Evolutionary conservation across 805 yeast species (phyloP).

Genomic region (Kurtzmaniella cleridarum): DNA sequence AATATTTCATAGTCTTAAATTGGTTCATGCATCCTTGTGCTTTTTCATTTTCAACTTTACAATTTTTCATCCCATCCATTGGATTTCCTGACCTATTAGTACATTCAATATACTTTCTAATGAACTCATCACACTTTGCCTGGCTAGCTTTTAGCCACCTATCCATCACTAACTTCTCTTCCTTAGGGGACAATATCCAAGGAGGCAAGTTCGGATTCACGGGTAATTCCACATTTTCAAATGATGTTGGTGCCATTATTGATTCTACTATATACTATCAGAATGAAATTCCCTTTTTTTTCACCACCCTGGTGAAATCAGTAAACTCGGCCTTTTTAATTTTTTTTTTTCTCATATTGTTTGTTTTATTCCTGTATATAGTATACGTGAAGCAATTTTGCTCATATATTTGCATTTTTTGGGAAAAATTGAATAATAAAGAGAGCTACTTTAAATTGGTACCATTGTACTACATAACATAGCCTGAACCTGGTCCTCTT

Average conservation of each 20-base stretch:
- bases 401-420: too few relatives aligned
- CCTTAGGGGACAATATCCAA: conserved; percentile 74
- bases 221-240: conserved; percentile 33
- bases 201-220: conserved; percentile 51
- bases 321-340: too few relatives aligned
- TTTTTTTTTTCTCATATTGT: too few relatives aligned
- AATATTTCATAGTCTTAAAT: conserved; percentile 56
- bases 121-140: conserved; percentile 60
- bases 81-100: conserved; percentile 53
- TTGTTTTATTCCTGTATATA: too few relatives aligned
- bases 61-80: conserved; percentile 59
- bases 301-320: neutral
- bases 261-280: conserved; percentile 15
- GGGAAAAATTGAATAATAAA: too few relatives aligned
- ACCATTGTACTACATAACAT: too few relatives aligned
- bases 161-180: conserved; percentile 66
- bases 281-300: conserved; percentile 10
- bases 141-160: conserved; percentile 67
- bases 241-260: conserved; percentile 8
- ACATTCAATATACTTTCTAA: conserved; percentile 65
- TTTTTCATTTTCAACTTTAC: conserved; percentile 51
- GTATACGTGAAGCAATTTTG: too few relatives aligned
- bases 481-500: too few relatives aligned
- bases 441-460: too few relatives aligned
- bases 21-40: conserved; percentile 60